Conservation (phyloP, 306 rosid species). For the Elaeagnus macrophylla region DNA sequence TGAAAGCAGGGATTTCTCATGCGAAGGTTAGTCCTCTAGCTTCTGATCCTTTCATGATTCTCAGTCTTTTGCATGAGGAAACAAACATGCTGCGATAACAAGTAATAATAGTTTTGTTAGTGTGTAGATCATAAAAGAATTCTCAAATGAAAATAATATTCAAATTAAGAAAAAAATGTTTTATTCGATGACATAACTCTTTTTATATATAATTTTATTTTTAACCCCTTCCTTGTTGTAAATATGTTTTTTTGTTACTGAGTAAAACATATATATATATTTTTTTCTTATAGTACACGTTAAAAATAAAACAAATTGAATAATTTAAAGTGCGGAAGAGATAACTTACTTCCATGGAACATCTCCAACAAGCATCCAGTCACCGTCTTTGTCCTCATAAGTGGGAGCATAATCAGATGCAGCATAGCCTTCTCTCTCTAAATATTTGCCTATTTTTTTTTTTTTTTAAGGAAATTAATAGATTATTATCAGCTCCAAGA, state of each 20-base stretch:
- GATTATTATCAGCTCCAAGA: neutral
- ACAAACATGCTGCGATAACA: constrained; percentile 49
- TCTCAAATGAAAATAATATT: neutral
- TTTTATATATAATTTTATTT: too few relatives aligned
- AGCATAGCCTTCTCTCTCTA: constrained; percentile 59
- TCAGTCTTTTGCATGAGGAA: constrained; percentile 54
- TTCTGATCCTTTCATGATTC: constrained; percentile 54
- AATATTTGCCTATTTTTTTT: constrained; percentile 41
- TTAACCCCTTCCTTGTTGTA: too few relatives aligned
- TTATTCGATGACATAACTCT: too few relatives aligned
- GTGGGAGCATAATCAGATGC: constrained; percentile 66
- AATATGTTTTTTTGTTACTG: too few relatives aligned
- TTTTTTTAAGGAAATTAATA: neutral
- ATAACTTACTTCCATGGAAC: constrained; percentile 87
- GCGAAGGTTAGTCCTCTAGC: constrained; percentile 45
- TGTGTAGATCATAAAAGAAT: neutral
- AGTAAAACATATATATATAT: too few relatives aligned
- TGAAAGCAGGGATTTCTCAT: too few relatives aligned
- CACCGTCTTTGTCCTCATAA: constrained; percentile 85
- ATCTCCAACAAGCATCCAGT: constrained; percentile 95
- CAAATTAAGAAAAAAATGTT: neutral
- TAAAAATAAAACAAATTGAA: too few relatives aligned
- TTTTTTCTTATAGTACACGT: too few relatives aligned
- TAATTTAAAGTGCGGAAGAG: too few relatives aligned
- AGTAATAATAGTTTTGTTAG: constrained; percentile 4